These are phyloP conservation scores for Gentiana macrophylla DNA, from an alignment of 257 asterid species.

Conservation along the genomic window DNA sequence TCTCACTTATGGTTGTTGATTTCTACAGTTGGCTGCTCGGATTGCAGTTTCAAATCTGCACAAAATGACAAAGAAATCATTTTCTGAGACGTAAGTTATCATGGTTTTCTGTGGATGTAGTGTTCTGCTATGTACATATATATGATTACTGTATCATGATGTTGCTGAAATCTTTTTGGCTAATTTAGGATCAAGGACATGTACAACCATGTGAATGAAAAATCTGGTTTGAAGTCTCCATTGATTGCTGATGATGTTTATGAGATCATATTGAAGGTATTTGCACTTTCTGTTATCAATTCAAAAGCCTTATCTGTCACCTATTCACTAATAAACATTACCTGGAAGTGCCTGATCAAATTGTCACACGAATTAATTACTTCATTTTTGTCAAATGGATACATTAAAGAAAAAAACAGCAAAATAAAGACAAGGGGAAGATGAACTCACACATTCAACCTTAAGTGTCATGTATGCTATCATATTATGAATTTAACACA, in stretches of 20 bases:
- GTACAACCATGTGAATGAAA: conserved; percentile 70
- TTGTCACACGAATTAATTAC: too few species aligned
- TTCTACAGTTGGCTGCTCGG: conserved; percentile 87
- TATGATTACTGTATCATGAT: not conserved
- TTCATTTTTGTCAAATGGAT: too few species aligned
- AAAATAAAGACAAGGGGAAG: too few species aligned
- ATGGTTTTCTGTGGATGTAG: not conserved
- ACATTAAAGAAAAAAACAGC: too few species aligned
- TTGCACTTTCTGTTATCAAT: not conserved
- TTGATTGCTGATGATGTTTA: conserved; percentile 83
- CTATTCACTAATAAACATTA: too few species aligned
- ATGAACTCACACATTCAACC: too few species aligned
- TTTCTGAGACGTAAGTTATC: conserved; percentile 84
- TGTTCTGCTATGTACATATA: not conserved
- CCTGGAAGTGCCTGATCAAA: too few species aligned
- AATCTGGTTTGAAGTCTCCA: conserved; percentile 74
- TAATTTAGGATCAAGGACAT: conserved; percentile 64
- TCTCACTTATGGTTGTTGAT: not conserved
- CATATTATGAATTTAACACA: too few species aligned
- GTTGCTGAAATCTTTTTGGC: not conserved
- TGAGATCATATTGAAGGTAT: conserved; percentile 80
- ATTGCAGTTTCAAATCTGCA: conserved; percentile 97
- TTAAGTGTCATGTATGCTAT: too few species aligned
- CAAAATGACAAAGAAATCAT: conserved; percentile 87
- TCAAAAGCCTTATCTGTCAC: too few species aligned